Conservation (phyloP, 2,329 filamentous ascomycete species). For the Elsinoe fawcettii region DNA sequence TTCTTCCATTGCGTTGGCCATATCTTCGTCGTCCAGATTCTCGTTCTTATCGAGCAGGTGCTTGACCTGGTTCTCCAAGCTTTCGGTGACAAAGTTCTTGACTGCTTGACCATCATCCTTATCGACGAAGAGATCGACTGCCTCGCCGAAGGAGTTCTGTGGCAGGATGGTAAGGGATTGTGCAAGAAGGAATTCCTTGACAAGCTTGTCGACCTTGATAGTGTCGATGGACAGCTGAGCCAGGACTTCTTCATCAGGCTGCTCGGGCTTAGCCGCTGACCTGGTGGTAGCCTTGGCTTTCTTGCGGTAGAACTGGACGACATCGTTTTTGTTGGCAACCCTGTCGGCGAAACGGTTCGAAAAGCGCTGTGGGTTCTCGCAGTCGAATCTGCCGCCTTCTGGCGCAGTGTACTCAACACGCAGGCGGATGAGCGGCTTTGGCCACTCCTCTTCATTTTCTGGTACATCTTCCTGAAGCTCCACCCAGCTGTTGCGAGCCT, state of each 20-base stretch:
- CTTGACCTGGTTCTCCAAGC: constrained; percentile 37
- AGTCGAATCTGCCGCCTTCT: constrained; percentile 77
- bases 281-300: constrained; percentile 40
- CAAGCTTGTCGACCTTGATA: constrained; percentile 80
- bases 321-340: constrained; percentile 89
- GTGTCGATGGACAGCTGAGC: constrained; percentile 59
- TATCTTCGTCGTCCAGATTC: constrained; percentile 60
- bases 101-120: constrained; percentile 94
- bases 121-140: constrained; percentile 84
- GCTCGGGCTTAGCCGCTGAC: constrained; percentile 45
- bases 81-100: constrained; percentile 43
- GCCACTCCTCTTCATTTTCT: constrained; percentile 52
- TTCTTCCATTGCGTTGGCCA: constrained; percentile 50
- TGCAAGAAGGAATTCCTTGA: constrained; percentile 76
- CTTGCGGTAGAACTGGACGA: constrained; percentile 86
- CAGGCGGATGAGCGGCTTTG: constrained; percentile 76
- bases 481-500: constrained; percentile 75
- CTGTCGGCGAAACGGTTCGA: constrained; percentile 85
- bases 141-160: constrained; percentile 85
- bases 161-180: constrained; percentile 90
- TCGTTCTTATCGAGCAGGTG: constrained; percentile 49
- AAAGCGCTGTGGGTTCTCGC: constrained; percentile 92
- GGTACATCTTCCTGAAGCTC: constrained; percentile 63
- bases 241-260: constrained; percentile 58
- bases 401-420: constrained; percentile 85